Conservation (phyloP, 768 basidiomycete genomes). For the Lentinula aciculospora region DNA sequence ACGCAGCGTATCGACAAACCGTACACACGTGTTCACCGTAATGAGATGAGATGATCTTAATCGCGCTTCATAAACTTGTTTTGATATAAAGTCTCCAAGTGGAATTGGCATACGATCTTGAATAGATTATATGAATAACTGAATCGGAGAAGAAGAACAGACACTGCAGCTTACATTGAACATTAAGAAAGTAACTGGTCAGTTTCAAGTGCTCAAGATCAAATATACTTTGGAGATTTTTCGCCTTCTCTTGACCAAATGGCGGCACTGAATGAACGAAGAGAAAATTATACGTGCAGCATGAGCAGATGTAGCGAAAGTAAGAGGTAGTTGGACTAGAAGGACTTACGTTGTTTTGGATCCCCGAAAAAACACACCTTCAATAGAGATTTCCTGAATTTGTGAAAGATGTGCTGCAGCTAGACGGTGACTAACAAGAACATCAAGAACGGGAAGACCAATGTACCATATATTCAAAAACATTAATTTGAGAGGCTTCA, state of each 20-base stretch:
- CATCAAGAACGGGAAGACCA: not conserved
- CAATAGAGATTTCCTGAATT: conserved; percentile 26
- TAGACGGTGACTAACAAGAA: not conserved
- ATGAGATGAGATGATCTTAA: conserved; percentile 34
- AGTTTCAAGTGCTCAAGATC: conserved; percentile 26
- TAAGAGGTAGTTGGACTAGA: not conserved
- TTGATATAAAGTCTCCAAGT: conserved; percentile 46
- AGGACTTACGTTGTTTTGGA: conserved; percentile 41
- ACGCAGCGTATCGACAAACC: conserved; percentile 37
- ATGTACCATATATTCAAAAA: conserved; percentile 41
- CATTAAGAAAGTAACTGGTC: conserved; percentile 36
- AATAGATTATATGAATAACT: not conserved
- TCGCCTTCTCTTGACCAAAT: conserved; percentile 35
- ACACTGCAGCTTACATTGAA: conserved; percentile 32
- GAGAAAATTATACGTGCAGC: not conserved
- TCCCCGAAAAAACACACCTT: conserved; percentile 51
- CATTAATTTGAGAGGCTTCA: conserved; percentile 48
- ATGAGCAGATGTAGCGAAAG: not conserved
- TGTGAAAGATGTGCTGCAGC: conserved; percentile 36
- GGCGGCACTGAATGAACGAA: conserved; percentile 37
- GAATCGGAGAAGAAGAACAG: too few species aligned
- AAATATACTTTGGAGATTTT: conserved; percentile 25
- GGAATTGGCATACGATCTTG: conserved; percentile 47
- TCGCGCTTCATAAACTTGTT: conserved; percentile 31
- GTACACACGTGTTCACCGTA: conserved; percentile 25